These are phyloP conservation scores for Coelastrella sp. DNA, from an alignment of 139 green algal species.

Conservation along the genomic window DNA sequence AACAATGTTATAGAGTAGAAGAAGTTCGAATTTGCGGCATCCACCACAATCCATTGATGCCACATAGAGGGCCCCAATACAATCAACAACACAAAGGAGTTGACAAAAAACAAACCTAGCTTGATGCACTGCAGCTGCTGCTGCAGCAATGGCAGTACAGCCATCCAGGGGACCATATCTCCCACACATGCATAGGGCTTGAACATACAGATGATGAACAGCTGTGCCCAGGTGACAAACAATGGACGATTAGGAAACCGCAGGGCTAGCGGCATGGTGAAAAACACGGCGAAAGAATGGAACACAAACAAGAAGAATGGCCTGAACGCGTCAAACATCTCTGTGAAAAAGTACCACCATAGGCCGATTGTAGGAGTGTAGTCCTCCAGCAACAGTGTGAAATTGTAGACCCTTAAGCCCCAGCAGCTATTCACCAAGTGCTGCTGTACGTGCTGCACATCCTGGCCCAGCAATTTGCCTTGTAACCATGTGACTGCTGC, in stretches of 20 bases:
- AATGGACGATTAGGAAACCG: conserved; percentile 70
- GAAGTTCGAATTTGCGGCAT: conserved; percentile 86
- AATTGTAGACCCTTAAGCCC: conserved; percentile 39
- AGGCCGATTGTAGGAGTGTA: conserved; percentile 79
- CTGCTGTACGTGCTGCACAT: background rate
- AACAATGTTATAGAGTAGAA: conserved; percentile 85
- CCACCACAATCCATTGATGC: conserved; percentile 78
- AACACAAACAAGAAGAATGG: conserved; percentile 72
- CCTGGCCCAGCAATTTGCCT: background rate
- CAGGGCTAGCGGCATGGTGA: conserved; percentile 65
- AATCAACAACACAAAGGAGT: conserved; percentile 64
- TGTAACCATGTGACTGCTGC: background rate
- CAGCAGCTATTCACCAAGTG: conserved; percentile 15
- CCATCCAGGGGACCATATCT: conserved; percentile 68
- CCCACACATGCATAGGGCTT: conserved; percentile 74
- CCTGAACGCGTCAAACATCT: conserved; percentile 74
- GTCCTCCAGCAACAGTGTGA: conserved; percentile 64
- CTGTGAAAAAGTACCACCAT: conserved; percentile 84
- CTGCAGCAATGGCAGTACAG: conserved; percentile 62
- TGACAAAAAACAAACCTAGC: conserved; percentile 62
- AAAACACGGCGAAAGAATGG: conserved; percentile 53
- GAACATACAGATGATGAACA: conserved; percentile 65
- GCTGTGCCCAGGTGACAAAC: conserved; percentile 58
- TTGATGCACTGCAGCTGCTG: conserved; percentile 57
- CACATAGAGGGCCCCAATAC: conserved; percentile 74